These are phyloP conservation scores for Blumeria graminis DNA, from an alignment of 2,329 filamentous ascomycete genomes.

Conservation along the genomic window DNA sequence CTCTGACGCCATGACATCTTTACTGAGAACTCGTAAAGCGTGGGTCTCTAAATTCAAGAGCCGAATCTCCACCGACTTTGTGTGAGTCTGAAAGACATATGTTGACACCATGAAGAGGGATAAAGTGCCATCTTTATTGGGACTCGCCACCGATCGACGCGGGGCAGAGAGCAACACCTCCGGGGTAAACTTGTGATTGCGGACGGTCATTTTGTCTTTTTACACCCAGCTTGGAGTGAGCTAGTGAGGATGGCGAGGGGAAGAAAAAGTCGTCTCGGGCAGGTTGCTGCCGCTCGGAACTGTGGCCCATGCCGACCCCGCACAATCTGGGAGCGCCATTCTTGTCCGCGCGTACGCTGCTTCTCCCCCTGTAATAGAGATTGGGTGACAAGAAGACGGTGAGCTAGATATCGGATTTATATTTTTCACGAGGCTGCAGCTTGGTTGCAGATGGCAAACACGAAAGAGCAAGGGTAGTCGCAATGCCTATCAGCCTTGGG, in stretches of 20 bases:
- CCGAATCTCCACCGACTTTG: constrained; percentile 41
- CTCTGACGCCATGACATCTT: constrained; percentile 40
- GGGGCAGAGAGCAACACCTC: constrained; percentile 56
- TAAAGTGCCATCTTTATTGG: constrained; percentile 41
- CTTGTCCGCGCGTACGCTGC: too few relatives aligned
- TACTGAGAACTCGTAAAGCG: constrained; percentile 38
- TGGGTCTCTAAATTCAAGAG: constrained; percentile 45
- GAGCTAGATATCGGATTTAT: too few relatives aligned
- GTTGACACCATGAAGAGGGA: constrained; percentile 46
- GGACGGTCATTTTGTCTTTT: constrained; percentile 36
- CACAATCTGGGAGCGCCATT: too few relatives aligned
- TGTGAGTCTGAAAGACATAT: constrained; percentile 59
- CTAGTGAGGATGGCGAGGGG: background rate
- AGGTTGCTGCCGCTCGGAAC: background rate
- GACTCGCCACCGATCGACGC: constrained; percentile 42
- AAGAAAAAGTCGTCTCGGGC: background rate
- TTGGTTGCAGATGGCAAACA: too few relatives aligned
- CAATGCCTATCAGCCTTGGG: too few relatives aligned
- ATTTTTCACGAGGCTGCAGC: too few relatives aligned
- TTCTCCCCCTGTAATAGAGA: too few relatives aligned
- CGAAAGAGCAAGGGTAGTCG: too few relatives aligned
- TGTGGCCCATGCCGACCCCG: too few relatives aligned
- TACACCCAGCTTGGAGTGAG: background rate
- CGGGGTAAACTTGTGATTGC: constrained; percentile 47
- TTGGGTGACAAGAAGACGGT: too few relatives aligned